Evolutionary conservation across 441 rosid species (phyloP), one percentile per base, ranked within the genome.

Genomic region (Syzygium malaccense): DNA sequence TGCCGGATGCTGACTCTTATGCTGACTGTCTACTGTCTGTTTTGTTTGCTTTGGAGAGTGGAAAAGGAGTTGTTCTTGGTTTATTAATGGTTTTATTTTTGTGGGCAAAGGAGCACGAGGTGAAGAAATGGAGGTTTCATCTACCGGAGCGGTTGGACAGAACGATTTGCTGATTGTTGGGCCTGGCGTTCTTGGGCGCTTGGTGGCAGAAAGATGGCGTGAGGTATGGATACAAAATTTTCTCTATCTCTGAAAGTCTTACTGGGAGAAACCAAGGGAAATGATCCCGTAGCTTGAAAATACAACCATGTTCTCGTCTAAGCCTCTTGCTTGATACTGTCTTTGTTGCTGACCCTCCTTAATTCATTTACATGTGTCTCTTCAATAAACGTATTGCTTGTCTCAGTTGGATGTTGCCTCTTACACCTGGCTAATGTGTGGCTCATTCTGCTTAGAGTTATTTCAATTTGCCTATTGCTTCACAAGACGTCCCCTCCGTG

Each of bases 181-280:
- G 80, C 97, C 99, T 0, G 99, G 99, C 83, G 98, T 97, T 92
- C 98, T 98, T 86, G 99, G 99, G 90, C 98, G 98, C 60, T 93
- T 96, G 89, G 99, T 96, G 56, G 99, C 98, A 2, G 80, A 86
- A 83, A 86, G 87, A 51, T 86, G 88, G 88, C 86, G 88, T 41
- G 83, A 86, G 88, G 88, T 80, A 66, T 71, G 51, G 83, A 71
- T 71, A 12, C 51, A 71, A 71, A 71, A 41, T 71, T 71, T 37
- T 20, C 83, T 71, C 51, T 10, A 37, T 37, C 83, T 37, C 18
- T 37, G 51, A 37, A 71, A 71, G n/a, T 71, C 48, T 85, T 30
- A 56, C n/a, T 1, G 64, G 37, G 48, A 55, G 41, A 57, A 85
- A 51, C 60, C 48, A 54, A 85, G 49, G 20, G 49, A 85, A 53